Evolutionary conservation across 2,329 filamentous ascomycete genomes (phyloP).

Genomic region (Moelleriella libera): DNA sequence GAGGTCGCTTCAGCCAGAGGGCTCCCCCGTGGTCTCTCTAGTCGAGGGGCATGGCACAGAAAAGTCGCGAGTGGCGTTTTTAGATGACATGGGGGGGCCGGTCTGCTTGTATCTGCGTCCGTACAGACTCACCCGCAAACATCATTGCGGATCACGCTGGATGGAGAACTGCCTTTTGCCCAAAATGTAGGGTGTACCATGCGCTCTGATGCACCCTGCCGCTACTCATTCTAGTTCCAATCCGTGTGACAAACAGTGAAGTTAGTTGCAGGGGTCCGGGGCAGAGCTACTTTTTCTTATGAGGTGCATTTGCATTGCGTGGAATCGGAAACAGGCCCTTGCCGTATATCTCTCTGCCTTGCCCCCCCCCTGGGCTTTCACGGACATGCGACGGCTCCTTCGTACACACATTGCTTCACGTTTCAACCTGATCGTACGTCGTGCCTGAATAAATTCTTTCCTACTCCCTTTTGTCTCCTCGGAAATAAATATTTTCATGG

Average conservation of each 20-base stretch:
- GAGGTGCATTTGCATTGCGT: background rate
- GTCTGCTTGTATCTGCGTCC: background rate
- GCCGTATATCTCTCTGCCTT: background rate
- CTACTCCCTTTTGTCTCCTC: background rate
- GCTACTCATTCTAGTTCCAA: conserved; percentile 1
- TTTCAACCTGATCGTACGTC: background rate
- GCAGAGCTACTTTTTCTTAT: background rate
- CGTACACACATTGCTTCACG: background rate
- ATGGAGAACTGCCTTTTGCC: background rate
- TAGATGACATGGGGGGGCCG: background rate
- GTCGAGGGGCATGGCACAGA: background rate
- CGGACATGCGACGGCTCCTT: background rate
- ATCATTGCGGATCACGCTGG: background rate
- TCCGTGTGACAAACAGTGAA: conserved; percentile 1
- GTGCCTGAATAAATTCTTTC: background rate
- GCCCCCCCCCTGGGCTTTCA: background rate
- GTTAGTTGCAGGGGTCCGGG: background rate
- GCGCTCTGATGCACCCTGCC: conserved; percentile 5
- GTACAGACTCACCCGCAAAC: background rate
- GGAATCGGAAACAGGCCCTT: background rate
- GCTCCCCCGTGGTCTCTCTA: background rate
- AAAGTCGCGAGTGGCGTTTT: background rate
- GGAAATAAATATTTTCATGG: background rate
- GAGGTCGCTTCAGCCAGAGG: background rate
- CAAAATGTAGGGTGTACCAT: background rate